Percentiles rank a stretch among this genome's conserved stretches.
Conservation (phyloP, 2,329 filamentous ascomycete species). For the Trichoderma asperellum region DNA sequence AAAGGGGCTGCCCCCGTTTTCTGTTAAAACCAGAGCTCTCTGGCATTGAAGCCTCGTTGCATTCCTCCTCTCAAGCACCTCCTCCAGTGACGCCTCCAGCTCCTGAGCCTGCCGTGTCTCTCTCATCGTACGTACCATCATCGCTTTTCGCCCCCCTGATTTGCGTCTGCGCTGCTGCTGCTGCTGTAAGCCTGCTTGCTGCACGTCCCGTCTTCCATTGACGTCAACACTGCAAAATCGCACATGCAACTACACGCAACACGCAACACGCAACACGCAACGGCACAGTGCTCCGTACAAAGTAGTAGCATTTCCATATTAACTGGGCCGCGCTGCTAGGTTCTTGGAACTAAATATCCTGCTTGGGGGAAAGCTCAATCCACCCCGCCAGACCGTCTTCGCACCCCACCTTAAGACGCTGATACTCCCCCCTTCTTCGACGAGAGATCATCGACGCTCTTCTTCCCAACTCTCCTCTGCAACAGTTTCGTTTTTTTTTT, state of each 20-base stretch:
- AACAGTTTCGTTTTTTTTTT: background rate
- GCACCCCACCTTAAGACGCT: constrained; percentile 28
- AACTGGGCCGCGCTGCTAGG: constrained; percentile 19
- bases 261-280: constrained; percentile 8
- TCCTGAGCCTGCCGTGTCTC: background rate
- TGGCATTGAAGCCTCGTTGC: background rate
- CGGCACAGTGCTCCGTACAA: background rate
- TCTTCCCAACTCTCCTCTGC: constrained; percentile 7
- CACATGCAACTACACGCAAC: constrained; percentile 2
- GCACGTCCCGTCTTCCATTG: constrained; percentile 9
- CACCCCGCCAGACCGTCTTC: constrained; percentile 24
- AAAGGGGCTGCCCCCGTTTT: constrained; percentile 21
- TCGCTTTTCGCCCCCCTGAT: background rate
- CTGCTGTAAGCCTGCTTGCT: constrained; percentile 12
- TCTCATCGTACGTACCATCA: background rate
- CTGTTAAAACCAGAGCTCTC: constrained; percentile 16
- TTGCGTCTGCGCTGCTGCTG: background rate
- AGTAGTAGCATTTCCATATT: background rate
- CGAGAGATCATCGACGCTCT: constrained; percentile 14
- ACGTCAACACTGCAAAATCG: constrained; percentile 26
- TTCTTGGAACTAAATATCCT: constrained; percentile 10
- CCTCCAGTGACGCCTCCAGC: background rate
- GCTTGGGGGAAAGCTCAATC: constrained; percentile 31
- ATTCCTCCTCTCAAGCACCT: background rate
- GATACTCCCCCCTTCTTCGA: constrained; percentile 22